Percentiles rank a stretch among this genome's conserved stretches.
Conservation (phyloP, 2,329 filamentous ascomycete genomes). For the Pyrenophora seminiperda region DNA sequence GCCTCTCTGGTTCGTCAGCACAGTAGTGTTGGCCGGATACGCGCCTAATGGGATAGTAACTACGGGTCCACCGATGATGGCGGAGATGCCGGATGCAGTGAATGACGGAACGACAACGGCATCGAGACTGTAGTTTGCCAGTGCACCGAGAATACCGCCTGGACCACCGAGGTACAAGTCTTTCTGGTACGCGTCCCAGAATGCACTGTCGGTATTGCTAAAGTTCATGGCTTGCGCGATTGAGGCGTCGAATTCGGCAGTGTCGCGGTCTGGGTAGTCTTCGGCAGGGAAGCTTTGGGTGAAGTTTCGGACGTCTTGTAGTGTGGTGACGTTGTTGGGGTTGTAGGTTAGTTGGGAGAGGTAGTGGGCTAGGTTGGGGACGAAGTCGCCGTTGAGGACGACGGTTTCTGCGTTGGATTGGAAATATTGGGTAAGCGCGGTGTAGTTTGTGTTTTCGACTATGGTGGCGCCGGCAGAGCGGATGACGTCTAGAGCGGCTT, state of each 20-base stretch:
- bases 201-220: constrained; percentile 61
- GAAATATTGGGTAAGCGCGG: constrained; percentile 55
- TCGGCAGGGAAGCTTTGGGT: constrained; percentile 61
- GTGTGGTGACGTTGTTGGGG: constrained; percentile 58
- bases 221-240: constrained; percentile 54
- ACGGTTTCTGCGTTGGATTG: constrained; percentile 49
- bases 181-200: constrained; percentile 63
- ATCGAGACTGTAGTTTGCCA: constrained; percentile 62
- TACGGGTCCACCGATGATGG: constrained; percentile 64
- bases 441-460: constrained; percentile 65
- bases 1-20: constrained; percentile 54
- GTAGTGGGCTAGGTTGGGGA: constrained; percentile 62
- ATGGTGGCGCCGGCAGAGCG: constrained; percentile 62
- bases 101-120: constrained; percentile 66
- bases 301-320: constrained; percentile 60
- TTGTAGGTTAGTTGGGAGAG: constrained; percentile 62
- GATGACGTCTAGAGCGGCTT: constrained; percentile 60
- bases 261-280: constrained; percentile 66
- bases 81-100: constrained; percentile 56
- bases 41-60: constrained; percentile 68
- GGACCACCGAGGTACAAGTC: constrained; percentile 61
- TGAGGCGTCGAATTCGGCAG: constrained; percentile 59
- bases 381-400: constrained; percentile 65
- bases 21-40: constrained; percentile 56
- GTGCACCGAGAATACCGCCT: constrained; percentile 65